Base-by-base conservation (phyloP, 2,329 filamentous ascomycete species). In the Apiospora sp. region DNA sequence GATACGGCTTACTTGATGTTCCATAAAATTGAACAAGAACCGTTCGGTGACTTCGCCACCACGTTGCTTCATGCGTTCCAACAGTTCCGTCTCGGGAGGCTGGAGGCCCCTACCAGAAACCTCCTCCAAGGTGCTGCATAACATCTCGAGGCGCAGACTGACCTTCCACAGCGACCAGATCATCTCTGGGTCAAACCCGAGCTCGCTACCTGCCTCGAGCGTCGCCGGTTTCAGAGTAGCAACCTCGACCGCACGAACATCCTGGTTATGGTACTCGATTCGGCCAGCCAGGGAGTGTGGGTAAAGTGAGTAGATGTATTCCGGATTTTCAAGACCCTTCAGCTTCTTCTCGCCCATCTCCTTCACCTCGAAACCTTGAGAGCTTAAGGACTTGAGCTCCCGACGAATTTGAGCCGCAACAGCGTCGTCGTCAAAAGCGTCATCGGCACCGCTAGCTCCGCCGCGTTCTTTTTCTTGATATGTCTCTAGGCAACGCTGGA, bases 301-400 rank as follows among this genome's bases (percentile, higher is more conserved):
- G 81, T 98, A 99, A 81, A 99, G 93, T 73, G 97, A 92, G 83
- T 98, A 98, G 77, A 99, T 92, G 74, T 95, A 92, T 82, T 99
- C 96, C 0, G 96, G 96, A 80, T 99, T 99, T 83, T 99, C 96
- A 16, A 99, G 91, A 43, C 96, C 96, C 84, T 99, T 99, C 72
- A 99, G 88, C 80, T 98, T 98, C 76, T 93, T 92, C 83, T 98
- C 95, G 68, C 96, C 96, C 81, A 98, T 92, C 78, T 98, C 95
- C 83, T 98, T 98, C 80, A 98, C 95, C 81, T 98, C 94, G 79
- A 98, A 99, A 10, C 96, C 96, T 83, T 97, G 94, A 68, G 92
- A 95, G 77, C 92, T 96, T 37, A 99, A 88, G 41, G 94, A 93
- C 69, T 94, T 91, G 27, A 99, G 87, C 82, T 99, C 96, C 71